Base-by-base conservation (phyloP, 2,329 filamentous ascomycete species). In the Xylaria sp. region DNA sequence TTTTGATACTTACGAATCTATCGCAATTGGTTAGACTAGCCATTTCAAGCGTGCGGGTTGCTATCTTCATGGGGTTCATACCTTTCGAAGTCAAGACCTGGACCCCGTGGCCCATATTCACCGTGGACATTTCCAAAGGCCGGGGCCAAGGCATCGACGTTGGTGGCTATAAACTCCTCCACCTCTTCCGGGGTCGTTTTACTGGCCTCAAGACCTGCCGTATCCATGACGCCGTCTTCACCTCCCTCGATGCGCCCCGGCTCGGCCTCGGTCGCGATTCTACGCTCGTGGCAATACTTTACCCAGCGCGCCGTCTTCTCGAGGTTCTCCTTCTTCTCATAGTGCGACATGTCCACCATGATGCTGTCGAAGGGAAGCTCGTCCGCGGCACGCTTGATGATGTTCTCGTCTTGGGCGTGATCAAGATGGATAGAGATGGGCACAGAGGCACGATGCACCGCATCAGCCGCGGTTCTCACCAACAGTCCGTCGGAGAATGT, bases 301-400 rank as follows among this genome's bases (percentile, higher is more conserved):
- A 85, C 84, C 46, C 90, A 72, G 60, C 88, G 83, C 47, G 76
- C 76, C 17, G 87, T 90, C 66, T 82, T 77, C 2, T 78, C 74
- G 18, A 91, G 74, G 63, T 90, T 90, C 73, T 89, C 87, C 52
- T 81, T 85, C 62, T 86, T 86, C 64, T 88, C 85, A 66, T 88
- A 87, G 68, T 90, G 87, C 55, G 78, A 83, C 87, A 90, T 90
- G 69, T 90, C 87, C 2, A 89, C 84, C 87, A 90, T 90, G 68
- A 91, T 89, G 57, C 80, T 83, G 70, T 90, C 87, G 62, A 90
- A 90, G 2, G 74, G 79, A 44, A 80, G 76, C 18, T 69, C 64
- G n/a, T 82, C 78, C 0, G 84, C 85, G 0, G 85, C 85, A 3
- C 74, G 75, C 16, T 80, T 79, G 59, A 87, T 83, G 24, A 85